These are phyloP conservation scores for Trichoderma atroviride DNA, from an alignment of 2,329 filamentous ascomycete species.

Conservation along the genomic window DNA sequence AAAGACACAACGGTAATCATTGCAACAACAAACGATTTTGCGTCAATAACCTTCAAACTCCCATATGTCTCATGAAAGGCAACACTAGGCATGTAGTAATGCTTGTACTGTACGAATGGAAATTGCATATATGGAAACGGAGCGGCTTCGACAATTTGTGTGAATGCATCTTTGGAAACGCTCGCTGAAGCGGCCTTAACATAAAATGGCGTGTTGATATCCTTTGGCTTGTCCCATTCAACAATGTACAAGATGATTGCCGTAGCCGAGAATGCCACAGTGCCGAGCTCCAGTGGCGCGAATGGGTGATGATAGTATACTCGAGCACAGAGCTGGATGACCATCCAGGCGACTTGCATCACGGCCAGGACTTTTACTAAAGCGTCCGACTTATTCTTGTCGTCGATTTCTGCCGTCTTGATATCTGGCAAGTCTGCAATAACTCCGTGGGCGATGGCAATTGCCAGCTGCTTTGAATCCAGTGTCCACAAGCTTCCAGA, in stretches of 20 bases:
- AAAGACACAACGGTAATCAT: background rate
- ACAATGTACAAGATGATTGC: background rate
- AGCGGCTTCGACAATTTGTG: background rate
- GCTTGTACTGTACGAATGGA: background rate
- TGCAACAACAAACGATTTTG: background rate
- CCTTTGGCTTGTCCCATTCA: background rate
- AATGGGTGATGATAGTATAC: background rate
- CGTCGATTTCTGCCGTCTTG: background rate
- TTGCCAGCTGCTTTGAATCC: background rate
- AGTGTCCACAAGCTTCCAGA: background rate
- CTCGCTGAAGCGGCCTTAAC: background rate
- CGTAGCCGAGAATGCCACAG: background rate
- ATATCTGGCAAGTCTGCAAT: background rate
- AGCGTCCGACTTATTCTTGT: background rate
- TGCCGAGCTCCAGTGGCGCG: background rate
- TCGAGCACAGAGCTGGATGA: background rate
- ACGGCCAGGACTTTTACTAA: background rate
- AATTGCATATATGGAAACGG: background rate
- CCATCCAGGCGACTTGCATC: background rate
- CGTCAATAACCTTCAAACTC: background rate
- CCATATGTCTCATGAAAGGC: background rate
- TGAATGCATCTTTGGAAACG: background rate
- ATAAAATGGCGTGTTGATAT: background rate
- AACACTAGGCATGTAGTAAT: background rate
- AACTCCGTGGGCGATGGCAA: background rate